These are phyloP conservation scores for Spathaspora hagerdaliae DNA, from an alignment of 805 yeast species.

Conservation along the genomic window DNA sequence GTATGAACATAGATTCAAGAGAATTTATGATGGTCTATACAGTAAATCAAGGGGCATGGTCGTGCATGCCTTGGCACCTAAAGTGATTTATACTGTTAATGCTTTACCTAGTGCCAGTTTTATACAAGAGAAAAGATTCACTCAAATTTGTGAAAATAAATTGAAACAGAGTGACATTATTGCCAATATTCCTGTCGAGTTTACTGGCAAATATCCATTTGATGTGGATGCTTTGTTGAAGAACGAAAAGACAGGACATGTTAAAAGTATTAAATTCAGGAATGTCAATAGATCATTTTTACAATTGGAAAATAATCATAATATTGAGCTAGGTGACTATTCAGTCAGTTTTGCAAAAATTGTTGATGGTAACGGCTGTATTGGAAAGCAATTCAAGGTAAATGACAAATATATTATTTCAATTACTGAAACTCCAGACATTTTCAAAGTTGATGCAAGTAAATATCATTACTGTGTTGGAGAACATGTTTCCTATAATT, in stretches of 20 bases:
- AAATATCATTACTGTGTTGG: constrained; percentile 78
- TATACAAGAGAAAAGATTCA: constrained; percentile 40
- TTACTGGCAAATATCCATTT: constrained; percentile 63
- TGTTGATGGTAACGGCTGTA: constrained; percentile 69
- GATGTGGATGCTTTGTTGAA: constrained; percentile 51
- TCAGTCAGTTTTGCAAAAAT: constrained; percentile 54
- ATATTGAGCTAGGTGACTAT: constrained; percentile 62
- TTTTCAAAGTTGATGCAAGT: constrained; percentile 29
- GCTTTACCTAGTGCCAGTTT: constrained; percentile 61
- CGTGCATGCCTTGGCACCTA: constrained; percentile 9
- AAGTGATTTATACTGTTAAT: constrained; percentile 42
- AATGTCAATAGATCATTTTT: constrained; percentile 5
- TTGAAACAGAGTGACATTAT: constrained; percentile 18
- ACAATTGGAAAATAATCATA: constrained; percentile 43
- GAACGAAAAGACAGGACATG: constrained; percentile 56
- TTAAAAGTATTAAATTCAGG: constrained; percentile 11
- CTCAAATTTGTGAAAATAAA: constrained; percentile 43
- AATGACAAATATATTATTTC: constrained; percentile 47
- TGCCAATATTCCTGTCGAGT: constrained; percentile 45
- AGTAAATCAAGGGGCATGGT: constrained; percentile 25
- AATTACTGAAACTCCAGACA: constrained; percentile 75
- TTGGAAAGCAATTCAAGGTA: constrained; percentile 35
- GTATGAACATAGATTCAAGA: constrained; percentile 57
- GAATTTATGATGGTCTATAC: constrained; percentile 65
- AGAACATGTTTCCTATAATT: constrained; percentile 72